Evolutionary conservation across 208 protist species (phyloP), one percentile per base, ranked within the genome.

Genomic region (Crithidia sp.): DNA sequence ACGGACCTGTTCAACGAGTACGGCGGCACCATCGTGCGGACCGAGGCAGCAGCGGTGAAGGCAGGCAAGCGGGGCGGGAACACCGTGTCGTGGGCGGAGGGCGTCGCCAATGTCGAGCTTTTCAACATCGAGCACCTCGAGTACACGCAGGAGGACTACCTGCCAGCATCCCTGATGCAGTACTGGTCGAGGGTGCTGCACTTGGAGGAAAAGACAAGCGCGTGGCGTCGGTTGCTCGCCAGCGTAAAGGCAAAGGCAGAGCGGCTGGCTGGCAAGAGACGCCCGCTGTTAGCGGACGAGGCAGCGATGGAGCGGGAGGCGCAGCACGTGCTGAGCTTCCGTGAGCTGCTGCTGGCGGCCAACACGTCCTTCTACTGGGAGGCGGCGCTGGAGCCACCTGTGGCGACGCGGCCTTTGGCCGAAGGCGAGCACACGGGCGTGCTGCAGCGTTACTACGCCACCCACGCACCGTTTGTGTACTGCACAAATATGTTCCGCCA

Each of bases 21-120:
- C 67, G 87, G 87, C 57, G 87, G 87, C 67, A 82, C 83, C 8
- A 86, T 86, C 52, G 71, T 90, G 54, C 83, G 84, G n/a, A 81
- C 76, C 44, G 88, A 92, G 66, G 4, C 13, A 19, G 36, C n/a
- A 12, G 3, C 39, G 37, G 16, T 66, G 60, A 40, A 4, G 3
- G 60, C 43, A 6, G 74, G 58, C 16, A 40, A 12, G 14, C 16
- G 47, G n/a, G 72, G 28, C 3, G 19, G 36, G 12, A 43, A 50
- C 43, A 41, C 43, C 19, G 43, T 56, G 10, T 62, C 69, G 7
- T 88, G 78, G 86, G 63, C 47, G 37, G 67, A 52, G n/a, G 86
- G 86, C 5, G 83, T 84, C 43, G 56, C 5, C 8, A 39, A 86
- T 72, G 82, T 75, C 36, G 68, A 90, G 6, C 67, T 81, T 52